A percentile compares a stretch with the other conserved stretches of the same genome.
Conservation (phyloP, 768 basidiomycete genomes). For the button mushroom (Agaricus bisporus) region DNA sequence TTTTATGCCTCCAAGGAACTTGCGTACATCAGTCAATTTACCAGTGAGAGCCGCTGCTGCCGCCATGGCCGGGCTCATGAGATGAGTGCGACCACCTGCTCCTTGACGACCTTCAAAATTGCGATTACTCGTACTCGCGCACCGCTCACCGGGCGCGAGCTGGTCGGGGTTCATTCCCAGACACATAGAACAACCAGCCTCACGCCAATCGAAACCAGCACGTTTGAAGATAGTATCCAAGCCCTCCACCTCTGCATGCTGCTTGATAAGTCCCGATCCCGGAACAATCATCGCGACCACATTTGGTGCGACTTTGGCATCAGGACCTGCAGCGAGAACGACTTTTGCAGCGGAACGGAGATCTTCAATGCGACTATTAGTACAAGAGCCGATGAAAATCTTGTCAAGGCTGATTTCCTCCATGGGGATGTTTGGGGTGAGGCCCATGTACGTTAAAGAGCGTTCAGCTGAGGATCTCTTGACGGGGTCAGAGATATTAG, state of each 20-base stretch:
- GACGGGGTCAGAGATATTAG: constrained; percentile 53
- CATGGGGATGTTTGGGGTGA: constrained; percentile 72
- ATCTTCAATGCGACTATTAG: constrained; percentile 92
- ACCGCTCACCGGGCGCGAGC: constrained; percentile 73
- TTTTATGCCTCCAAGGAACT: constrained; percentile 48
- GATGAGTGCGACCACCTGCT: constrained; percentile 83
- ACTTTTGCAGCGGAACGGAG: constrained; percentile 81
- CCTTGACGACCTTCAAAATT: constrained; percentile 92
- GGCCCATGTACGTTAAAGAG: constrained; percentile 83
- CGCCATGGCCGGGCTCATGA: constrained; percentile 90
- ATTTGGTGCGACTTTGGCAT: constrained; percentile 65
- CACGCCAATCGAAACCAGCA: constrained; percentile 93
- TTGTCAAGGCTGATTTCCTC: constrained; percentile 79
- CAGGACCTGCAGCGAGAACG: constrained; percentile 64
- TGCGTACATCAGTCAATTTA: constrained; percentile 79
- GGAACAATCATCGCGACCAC: constrained; percentile 90
- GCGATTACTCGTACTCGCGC: constrained; percentile 88
- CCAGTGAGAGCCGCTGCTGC: constrained; percentile 87
- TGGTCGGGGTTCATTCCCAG: constrained; percentile 95
- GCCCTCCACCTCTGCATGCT: constrained; percentile 87
- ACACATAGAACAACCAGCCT: constrained; percentile 96
- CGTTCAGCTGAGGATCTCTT: constrained; percentile 69
- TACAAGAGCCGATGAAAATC: constrained; percentile 92
- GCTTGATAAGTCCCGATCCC: constrained; percentile 85
- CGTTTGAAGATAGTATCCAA: constrained; percentile 82